Base-by-base conservation (phyloP, 208 protist genomes). In the Acanthamoeba lenticulata region DNA sequence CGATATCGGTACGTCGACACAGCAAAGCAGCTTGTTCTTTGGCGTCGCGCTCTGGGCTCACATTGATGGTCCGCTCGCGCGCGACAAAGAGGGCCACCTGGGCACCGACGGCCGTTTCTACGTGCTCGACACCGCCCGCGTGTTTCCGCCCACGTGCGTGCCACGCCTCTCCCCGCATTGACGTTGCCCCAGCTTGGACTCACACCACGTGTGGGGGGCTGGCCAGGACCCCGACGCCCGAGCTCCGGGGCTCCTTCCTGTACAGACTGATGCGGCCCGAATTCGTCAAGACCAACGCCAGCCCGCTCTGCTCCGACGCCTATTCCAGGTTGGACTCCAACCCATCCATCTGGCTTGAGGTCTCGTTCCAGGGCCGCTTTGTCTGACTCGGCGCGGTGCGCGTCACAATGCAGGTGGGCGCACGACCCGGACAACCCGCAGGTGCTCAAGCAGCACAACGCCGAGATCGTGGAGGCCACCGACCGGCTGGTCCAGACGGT, bases 281-380 rank as follows among this genome's bases (percentile, higher is more conserved):
- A 34, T 90, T 90, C 38, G 52, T 65, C 7, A 90, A 90, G 52
- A 15, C 4, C 52, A 67, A 90, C 52, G 29, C 24, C 11, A 27
- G 24, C 5, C 81, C 81, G 5, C 52, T 90, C n/a, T 90, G 81
- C 17, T 67, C 49, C 4, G 81, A 90, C 32, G 81, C 81, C 44
- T 90, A 67, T 21, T 90, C 81, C 3, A 67, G 81, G 81, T 90
- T n/a, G n/a, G n/a, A n/a, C n/a, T n/a, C n/a, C n/a, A n/a, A n/a
- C n/a, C n/a, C n/a, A n/a, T n/a, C n/a, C n/a, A n/a, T n/a, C n/a
- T n/a, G 21, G 21, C n/a, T n/a, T n/a, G n/a, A n/a, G n/a, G n/a
- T n/a, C n/a, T n/a, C 21, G 15, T 60, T 60, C 11, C 52, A 21
- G 11, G 21, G n/a, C 0, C 7, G 5, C 29, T 32, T 77, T 62